Evolutionary conservation across 805 yeast genomes (phyloP).

Genomic region (Wickerhamiella alocasiicola): DNA sequence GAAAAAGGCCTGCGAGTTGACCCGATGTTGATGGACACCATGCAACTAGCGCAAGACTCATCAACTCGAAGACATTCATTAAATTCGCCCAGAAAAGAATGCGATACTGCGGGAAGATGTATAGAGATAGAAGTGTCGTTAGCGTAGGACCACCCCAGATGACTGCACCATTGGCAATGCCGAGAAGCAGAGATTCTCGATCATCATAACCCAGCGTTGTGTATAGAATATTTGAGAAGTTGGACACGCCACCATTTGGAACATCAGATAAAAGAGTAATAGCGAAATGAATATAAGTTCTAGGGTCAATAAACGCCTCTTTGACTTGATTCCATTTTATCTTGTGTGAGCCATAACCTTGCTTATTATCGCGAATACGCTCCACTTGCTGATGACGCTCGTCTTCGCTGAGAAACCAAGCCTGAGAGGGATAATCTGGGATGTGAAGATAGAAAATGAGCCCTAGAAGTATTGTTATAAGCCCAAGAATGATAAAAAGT

Average conservation of each 20-base stretch:
- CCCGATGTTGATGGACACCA: slow-evolving; percentile 31
- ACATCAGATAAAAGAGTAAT: slow-evolving; percentile 32
- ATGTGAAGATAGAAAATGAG: slow-evolving; percentile 22
- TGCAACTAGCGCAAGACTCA: slow-evolving; percentile 35
- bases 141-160: slow-evolving; percentile 18
- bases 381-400: slow-evolving; percentile 39
- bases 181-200: slow-evolving; percentile 31
- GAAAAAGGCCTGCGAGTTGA: slow-evolving; percentile 31
- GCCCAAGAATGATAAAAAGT: slow-evolving; percentile 46
- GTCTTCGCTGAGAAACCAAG: slow-evolving; percentile 35
- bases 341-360: too few species aligned
- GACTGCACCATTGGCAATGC: slow-evolving; percentile 36
- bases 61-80: slow-evolving; percentile 38
- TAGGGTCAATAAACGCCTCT: slow-evolving; percentile 38
- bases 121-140: slow-evolving; percentile 13
- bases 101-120: slow-evolving; percentile 10
- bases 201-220: slow-evolving; percentile 25
- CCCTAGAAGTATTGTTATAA: slow-evolving; percentile 35
- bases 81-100: slow-evolving; percentile 32
- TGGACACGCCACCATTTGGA: slow-evolving; percentile 45
- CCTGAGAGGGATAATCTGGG: slow-evolving; percentile 42
- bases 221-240: slow-evolving; percentile 36
- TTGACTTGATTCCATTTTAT: too few species aligned
- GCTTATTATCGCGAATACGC: slow-evolving; percentile 41
- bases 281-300: slow-evolving; percentile 37